Percentiles rank a stretch among this genome's conserved stretches.
Conservation (phyloP, 2,329 filamentous ascomycete genomes). For the Talaromyces sp. region DNA sequence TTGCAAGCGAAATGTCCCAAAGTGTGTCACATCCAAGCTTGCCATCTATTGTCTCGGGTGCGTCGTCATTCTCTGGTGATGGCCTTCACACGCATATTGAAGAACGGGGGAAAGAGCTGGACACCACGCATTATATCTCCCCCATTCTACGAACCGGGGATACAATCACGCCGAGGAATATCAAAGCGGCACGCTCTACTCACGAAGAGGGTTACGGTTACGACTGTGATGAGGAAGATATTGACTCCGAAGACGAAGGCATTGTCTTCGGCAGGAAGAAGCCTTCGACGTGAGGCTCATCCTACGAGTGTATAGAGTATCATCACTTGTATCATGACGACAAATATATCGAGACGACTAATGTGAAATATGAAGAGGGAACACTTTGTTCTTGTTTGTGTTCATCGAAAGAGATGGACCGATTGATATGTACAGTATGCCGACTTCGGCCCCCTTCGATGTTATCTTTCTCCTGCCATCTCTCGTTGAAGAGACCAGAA, state of each 20-base stretch:
- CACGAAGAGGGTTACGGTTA: constrained; percentile 40
- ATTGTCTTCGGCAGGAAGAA: constrained; percentile 37
- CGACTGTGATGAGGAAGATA: constrained; percentile 43
- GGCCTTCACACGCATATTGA: constrained; percentile 26
- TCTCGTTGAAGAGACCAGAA: neutral
- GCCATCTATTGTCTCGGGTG: constrained; percentile 44
- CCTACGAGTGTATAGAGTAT: neutral
- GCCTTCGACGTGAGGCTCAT: neutral
- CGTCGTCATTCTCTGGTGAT: constrained; percentile 45
- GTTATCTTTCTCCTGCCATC: neutral
- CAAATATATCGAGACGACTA: neutral
- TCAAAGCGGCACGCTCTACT: constrained; percentile 21
- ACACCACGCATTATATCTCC: constrained; percentile 28
- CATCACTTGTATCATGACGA: neutral
- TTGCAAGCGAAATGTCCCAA: constrained; percentile 45
- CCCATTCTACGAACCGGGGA: constrained; percentile 43
- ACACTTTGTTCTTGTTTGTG: neutral
- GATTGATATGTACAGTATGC: constrained; percentile 15
- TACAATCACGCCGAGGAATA: constrained; percentile 36
- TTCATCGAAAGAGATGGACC: neutral
- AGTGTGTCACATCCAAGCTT: constrained; percentile 49
- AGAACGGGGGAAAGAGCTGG: constrained; percentile 29
- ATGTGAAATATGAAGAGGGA: neutral
- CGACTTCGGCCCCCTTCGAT: neutral
- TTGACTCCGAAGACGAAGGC: constrained; percentile 43